phyloP scores from a whole-genome alignment of 805 yeast genomes.

The Candida ovalis region DNA sequence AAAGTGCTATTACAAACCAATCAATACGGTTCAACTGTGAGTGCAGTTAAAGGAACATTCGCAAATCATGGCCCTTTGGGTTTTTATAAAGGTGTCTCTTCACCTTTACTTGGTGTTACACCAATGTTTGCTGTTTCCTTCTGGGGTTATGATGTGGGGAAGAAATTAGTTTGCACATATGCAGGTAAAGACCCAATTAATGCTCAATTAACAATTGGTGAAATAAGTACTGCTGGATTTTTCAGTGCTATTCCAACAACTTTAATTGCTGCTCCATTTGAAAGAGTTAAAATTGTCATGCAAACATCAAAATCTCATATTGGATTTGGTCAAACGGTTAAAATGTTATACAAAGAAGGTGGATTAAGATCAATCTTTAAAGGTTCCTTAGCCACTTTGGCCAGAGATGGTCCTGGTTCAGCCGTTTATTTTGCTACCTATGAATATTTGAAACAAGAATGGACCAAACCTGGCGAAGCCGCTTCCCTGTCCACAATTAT shows the following conservation, averaged over 20 bases:
- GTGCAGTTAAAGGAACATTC: slow-evolving; percentile 68
- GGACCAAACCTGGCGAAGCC: slow-evolving; percentile 49
- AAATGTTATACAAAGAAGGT: slow-evolving; percentile 69
- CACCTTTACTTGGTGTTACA: slow-evolving; percentile 94
- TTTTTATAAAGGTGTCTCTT: slow-evolving; percentile 88
- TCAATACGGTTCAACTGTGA: slow-evolving; percentile 53
- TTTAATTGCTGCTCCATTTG: slow-evolving; percentile 95
- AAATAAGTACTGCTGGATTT: slow-evolving; percentile 90
- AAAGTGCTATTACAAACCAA: slow-evolving; percentile 91
- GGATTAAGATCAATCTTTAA: slow-evolving; percentile 82
- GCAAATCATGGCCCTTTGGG: slow-evolving; percentile 75
- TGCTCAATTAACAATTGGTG: slow-evolving; percentile 50
- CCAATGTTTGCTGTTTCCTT: slow-evolving; percentile 98
- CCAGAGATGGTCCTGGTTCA: slow-evolving; percentile 97
- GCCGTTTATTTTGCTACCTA: slow-evolving; percentile 95
- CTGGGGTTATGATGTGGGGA: slow-evolving; percentile 97
- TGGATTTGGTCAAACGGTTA: slow-evolving; percentile 57
- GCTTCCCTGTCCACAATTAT: slow-evolving; percentile 72
- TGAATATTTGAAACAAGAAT: slow-evolving; percentile 67
- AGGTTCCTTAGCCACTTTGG: slow-evolving; percentile 88
- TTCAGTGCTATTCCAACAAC: slow-evolving; percentile 94
- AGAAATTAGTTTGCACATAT: slow-evolving; percentile 55
- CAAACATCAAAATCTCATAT: slow-evolving; percentile 52
- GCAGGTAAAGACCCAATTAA: slow-evolving; percentile 34
- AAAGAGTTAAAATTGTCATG: slow-evolving; percentile 89